Percentiles rank a stretch among this genome's conserved stretches.
Conservation (phyloP, 169 alveolate species). For the Plasmodium malariae region DNA sequence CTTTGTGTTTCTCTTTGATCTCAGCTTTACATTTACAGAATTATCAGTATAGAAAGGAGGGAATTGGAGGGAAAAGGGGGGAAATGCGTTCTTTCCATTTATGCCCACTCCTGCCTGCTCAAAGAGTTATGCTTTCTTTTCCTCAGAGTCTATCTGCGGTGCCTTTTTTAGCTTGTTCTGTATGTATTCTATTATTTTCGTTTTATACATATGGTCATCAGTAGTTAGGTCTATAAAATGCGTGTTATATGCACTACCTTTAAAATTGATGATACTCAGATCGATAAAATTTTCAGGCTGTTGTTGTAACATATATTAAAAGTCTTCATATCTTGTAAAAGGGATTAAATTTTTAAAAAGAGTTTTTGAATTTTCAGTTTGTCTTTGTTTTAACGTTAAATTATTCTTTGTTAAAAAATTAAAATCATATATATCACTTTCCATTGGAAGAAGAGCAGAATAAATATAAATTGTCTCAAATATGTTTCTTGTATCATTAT, state of each 20-base stretch:
- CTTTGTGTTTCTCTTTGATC: too few species aligned
- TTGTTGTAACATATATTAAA: background rate
- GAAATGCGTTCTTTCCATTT: too few species aligned
- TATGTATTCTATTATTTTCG: slow-evolving; percentile 22
- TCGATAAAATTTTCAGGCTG: background rate
- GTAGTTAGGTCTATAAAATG: background rate
- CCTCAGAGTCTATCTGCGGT: slow-evolving; percentile 26
- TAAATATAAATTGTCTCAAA: slow-evolving; percentile 28
- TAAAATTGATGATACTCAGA: slow-evolving; percentile 12
- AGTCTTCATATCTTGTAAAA: slow-evolving; percentile 57
- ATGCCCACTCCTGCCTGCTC: too few species aligned
- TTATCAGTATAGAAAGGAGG: too few species aligned
- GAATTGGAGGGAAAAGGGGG: too few species aligned
- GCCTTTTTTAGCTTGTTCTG: slow-evolving; percentile 19
- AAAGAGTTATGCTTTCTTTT: slow-evolving; percentile 2
- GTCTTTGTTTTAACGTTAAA: slow-evolving; percentile 32
- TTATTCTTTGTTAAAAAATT: slow-evolving; percentile 52
- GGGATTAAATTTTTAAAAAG: slow-evolving; percentile 52
- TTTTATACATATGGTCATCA: background rate
- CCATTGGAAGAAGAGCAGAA: slow-evolving; percentile 67
- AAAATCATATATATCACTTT: slow-evolving; percentile 42
- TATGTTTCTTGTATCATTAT: slow-evolving; percentile 30
- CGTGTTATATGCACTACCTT: background rate
- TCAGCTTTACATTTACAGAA: too few species aligned
- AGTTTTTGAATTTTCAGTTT: slow-evolving; percentile 8